phyloP scores from a whole-genome alignment of 306 rosid species.

The Glycine soja region DNA sequence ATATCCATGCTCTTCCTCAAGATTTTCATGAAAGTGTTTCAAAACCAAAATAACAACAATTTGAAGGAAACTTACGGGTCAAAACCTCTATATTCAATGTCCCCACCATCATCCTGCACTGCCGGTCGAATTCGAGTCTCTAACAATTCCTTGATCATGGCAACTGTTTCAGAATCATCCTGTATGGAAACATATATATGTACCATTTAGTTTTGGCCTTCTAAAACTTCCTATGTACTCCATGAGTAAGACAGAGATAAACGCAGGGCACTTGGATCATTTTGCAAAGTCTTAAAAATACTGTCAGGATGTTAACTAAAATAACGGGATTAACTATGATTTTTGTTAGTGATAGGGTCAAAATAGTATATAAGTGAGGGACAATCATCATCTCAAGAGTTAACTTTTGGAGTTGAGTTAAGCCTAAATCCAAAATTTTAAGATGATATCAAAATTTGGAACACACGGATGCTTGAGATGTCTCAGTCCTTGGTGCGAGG shows the following conservation, averaged over 20 bases:
- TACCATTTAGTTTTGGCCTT: conserved; percentile 16
- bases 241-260: background rate
- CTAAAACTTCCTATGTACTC: background rate
- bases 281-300: too few relatives aligned
- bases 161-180: conserved; percentile 98
- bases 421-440: background rate
- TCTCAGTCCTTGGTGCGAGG: too few relatives aligned
- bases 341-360: too few relatives aligned
- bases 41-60: conserved; percentile 35
- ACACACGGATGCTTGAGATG: background rate
- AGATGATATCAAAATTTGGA: background rate
- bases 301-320: too few relatives aligned
- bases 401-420: background rate
- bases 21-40: conserved; percentile 16
- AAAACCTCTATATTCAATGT: conserved; percentile 83
- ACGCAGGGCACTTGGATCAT: conserved; percentile 1
- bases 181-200: conserved; percentile 39
- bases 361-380: background rate
- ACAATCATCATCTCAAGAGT: background rate
- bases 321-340: too few relatives aligned
- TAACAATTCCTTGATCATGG: conserved; percentile 95
- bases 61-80: conserved; percentile 61
- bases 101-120: conserved; percentile 99
- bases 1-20: background rate
- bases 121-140: conserved; percentile 97